Percentiles rank a stretch among this genome's conserved stretches.
phyloP scores from a whole-genome alignment of 2,329 filamentous ascomycete species.

The Cladobotryum mycophilum region DNA sequence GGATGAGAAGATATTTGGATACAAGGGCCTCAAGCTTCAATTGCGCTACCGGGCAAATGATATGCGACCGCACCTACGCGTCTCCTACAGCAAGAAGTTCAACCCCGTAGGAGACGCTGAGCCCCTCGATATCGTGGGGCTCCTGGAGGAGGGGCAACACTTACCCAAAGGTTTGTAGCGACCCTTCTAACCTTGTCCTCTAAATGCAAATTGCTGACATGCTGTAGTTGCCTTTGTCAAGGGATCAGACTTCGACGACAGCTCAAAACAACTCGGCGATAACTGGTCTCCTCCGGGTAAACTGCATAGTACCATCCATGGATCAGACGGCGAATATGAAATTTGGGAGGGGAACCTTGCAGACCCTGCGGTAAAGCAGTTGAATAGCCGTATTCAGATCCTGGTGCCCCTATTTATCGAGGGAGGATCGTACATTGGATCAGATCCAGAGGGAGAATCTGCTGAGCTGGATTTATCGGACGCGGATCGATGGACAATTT shows the following conservation, averaged over 20 bases:
- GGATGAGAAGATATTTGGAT: constrained; percentile 87
- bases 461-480: constrained; percentile 63
- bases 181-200: neutral
- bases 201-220: neutral
- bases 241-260: constrained; percentile 53
- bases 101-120: constrained; percentile 59
- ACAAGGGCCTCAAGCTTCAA: constrained; percentile 71
- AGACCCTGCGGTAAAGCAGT: constrained; percentile 60
- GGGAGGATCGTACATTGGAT: constrained; percentile 69
- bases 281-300: constrained; percentile 69
- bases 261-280: constrained; percentile 39
- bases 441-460: constrained; percentile 42
- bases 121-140: constrained; percentile 61
- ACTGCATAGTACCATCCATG: constrained; percentile 57
- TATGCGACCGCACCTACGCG: constrained; percentile 68
- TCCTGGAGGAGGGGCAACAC: constrained; percentile 57
- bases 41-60: constrained; percentile 64
- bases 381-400: constrained; percentile 77
- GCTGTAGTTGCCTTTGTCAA: constrained; percentile 60
- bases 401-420: constrained; percentile 86
- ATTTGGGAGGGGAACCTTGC: constrained; percentile 75
- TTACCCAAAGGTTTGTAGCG: constrained; percentile 56
- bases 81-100: constrained; percentile 68
- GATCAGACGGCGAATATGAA: constrained; percentile 63
- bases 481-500: constrained; percentile 84